Base-by-base conservation (phyloP, 345 rosid species). In the Rhodomyrtus tomentosa region DNA sequence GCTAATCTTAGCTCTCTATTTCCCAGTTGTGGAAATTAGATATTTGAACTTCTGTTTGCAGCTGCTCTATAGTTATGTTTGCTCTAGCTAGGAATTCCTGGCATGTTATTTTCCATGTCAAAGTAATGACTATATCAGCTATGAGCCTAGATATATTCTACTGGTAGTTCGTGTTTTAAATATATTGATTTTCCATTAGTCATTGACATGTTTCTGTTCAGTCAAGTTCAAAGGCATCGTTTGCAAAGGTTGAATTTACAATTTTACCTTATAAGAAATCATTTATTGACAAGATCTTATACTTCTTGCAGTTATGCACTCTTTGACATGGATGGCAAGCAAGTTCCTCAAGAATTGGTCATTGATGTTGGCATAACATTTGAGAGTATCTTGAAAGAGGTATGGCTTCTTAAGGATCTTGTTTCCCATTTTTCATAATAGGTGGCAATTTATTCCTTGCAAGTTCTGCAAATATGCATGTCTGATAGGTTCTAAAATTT, bases 291-390 rank as follows among this genome's bases (percentile, higher is more conserved):
- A 38, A 27, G 7, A 68, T 6, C 24, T 24, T 81, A 50, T n/a
- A 86, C n/a, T n/a, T n/a, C n/a, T 84, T 87, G 86, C 91, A 94
- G 98, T 87, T 94, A 93, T 87, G 95, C 98, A 2, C 92, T 95
- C 55, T 95, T 91, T 91, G 99, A 95, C 83, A 91, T 89, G 92
- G 96, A 95, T 86, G 98, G 98, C 24, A 92, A 92, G 52, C 95
- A 95, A 90, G 92, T 96, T 89, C 93, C 96, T 82, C 98, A 91
- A 88, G 96, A 93, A 81, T 88, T 97, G 86, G 99, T 95, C 81
- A 88, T 94, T 1, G 76, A 89, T 76, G 98, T 95, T 81, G 98
- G 99, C 48, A 90, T 91, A 89, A 89, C 86, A 54, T 97, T 97
- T 90, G 98, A 95, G 92, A 86, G 54, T 49, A 93, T 97, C 83